phyloP scores from a whole-genome alignment of 345 rosid genomes.

The Hibiscus syriacus region DNA sequence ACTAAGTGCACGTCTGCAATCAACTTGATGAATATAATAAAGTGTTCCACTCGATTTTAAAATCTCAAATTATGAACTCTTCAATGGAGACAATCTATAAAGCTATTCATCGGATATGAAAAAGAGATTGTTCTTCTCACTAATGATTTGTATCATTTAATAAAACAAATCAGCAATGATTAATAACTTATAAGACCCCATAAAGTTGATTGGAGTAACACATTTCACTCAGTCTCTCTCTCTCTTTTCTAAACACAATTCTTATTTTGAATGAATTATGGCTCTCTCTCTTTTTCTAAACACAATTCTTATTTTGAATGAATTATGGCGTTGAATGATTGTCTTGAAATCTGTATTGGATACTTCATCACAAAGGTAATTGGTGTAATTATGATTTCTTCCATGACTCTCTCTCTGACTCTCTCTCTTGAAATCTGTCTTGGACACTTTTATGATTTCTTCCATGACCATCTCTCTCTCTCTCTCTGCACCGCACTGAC shows the following conservation, averaged over 20 bases:
- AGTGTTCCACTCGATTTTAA: not conserved
- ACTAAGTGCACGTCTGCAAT: not conserved
- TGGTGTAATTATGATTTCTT: not conserved
- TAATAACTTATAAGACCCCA: too few relatives aligned
- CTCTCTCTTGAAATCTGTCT: not conserved
- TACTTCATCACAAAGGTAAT: not conserved
- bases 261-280: not conserved
- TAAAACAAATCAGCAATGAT: too few relatives aligned
- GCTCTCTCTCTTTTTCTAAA: too few relatives aligned
- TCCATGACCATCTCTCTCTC: not conserved
- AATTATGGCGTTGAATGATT: not conserved
- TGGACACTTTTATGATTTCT: not conserved
- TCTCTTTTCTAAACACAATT: too few relatives aligned
- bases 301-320: too few relatives aligned
- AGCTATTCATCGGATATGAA: constrained; percentile 15
- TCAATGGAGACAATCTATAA: constrained; percentile 21
- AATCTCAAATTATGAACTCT: constrained; percentile 17
- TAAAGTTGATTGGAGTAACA: constrained; percentile 16
- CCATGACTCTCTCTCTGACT: too few relatives aligned
- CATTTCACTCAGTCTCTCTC: not conserved
- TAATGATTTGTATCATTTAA: constrained; percentile 7
- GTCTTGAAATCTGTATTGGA: not conserved
- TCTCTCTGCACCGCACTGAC: not conserved
- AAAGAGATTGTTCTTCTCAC: not conserved
- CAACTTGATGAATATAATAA: not conserved